phyloP scores from a whole-genome alignment of 2,329 filamentous ascomycete species.

The Claviceps sorghi region DNA sequence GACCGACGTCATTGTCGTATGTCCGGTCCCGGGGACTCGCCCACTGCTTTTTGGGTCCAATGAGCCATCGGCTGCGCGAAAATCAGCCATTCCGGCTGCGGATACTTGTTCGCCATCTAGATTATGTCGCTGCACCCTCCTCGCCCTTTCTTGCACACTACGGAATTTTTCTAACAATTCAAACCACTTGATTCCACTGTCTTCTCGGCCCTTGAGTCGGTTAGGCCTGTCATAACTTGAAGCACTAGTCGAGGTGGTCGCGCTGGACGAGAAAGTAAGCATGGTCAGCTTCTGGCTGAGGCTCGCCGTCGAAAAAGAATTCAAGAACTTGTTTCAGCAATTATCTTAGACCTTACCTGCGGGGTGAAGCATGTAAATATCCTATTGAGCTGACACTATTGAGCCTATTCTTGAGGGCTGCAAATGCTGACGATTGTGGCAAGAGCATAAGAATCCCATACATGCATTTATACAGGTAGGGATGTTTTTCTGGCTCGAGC shows the following conservation, averaged over 20 bases:
- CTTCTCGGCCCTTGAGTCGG: constrained; percentile 67
- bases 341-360: constrained; percentile 49
- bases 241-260: constrained; percentile 31
- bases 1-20: constrained; percentile 27
- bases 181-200: constrained; percentile 74
- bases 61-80: constrained; percentile 26
- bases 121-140: constrained; percentile 50
- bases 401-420: constrained; percentile 85
- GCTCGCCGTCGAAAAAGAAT: too few species aligned
- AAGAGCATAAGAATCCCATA: constrained; percentile 95
- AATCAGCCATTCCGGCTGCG: constrained; percentile 28
- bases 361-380: constrained; percentile 69
- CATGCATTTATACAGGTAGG: constrained; percentile 91
- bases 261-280: constrained; percentile 16
- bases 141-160: constrained; percentile 72
- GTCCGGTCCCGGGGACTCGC: constrained; percentile 15
- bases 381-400: constrained; percentile 97
- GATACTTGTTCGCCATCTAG: constrained; percentile 35
- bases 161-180: constrained; percentile 93
- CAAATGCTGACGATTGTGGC: constrained; percentile 95
- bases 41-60: constrained; percentile 29
- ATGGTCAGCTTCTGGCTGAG: not conserved
- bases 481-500: constrained; percentile 86
- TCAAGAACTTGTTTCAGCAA: not conserved
- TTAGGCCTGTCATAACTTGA: constrained; percentile 59